These are phyloP conservation scores for Pseudogymnoascus sp. DNA, from an alignment of 2,329 filamentous ascomycete species.

Conservation along the genomic window DNA sequence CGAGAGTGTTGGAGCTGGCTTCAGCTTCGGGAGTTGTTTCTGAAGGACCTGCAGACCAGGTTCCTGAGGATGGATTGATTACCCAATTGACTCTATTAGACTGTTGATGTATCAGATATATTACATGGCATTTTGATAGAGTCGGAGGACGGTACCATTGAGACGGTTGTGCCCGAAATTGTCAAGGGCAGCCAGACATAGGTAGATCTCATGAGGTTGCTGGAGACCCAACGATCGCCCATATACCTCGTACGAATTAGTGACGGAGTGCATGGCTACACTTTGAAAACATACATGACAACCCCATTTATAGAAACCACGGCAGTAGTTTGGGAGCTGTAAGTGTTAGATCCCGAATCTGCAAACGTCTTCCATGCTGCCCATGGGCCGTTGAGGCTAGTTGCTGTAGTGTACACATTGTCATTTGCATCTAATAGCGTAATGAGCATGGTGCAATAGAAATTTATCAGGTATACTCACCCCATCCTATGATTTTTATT, in stretches of 20 bases:
- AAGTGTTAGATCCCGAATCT: conserved; percentile 47
- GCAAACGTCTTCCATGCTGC: conserved; percentile 52
- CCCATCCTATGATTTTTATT: neutral
- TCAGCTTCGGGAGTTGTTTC: conserved; percentile 47
- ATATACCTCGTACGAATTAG: conserved; percentile 42
- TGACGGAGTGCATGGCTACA: neutral
- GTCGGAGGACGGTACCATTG: conserved; percentile 28
- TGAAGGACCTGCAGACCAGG: conserved; percentile 35
- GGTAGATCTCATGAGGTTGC: conserved; percentile 51
- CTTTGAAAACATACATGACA: conserved; percentile 19
- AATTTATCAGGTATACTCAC: neutral
- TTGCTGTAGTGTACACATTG: conserved; percentile 54
- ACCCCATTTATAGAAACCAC: conserved; percentile 39
- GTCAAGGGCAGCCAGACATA: conserved; percentile 57
- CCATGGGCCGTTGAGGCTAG: conserved; percentile 52
- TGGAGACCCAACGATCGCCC: conserved; percentile 56
- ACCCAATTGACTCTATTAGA: conserved; percentile 49
- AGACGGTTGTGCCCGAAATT: conserved; percentile 43
- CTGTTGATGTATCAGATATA: conserved; percentile 17
- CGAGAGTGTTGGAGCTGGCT: conserved; percentile 31
- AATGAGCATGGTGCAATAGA: neutral
- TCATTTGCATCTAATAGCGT: conserved; percentile 46
- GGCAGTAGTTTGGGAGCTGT: conserved; percentile 51
- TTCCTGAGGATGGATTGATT: conserved; percentile 35
- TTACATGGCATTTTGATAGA: neutral